phyloP scores from a whole-genome alignment of 164 flowering plant genomes.

The Protea cynaroides region DNA sequence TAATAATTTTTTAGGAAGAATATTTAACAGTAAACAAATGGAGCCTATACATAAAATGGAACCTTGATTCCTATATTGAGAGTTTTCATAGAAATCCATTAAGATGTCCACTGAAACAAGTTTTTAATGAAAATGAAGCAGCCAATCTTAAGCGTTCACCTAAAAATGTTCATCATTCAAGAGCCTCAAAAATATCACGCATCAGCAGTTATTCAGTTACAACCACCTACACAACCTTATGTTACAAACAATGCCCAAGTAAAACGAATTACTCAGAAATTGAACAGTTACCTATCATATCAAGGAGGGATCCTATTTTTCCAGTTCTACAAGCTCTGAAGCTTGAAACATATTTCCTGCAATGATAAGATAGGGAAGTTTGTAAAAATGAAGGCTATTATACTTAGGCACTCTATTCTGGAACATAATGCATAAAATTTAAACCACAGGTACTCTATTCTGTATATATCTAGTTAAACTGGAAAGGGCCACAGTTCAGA shows the following conservation, averaged over 20 bases:
- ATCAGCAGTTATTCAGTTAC: neutral
- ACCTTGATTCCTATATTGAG: no score
- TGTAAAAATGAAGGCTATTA: no score
- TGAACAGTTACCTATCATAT: conserved; percentile 56
- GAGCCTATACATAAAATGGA: no score
- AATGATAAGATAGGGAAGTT: conserved; percentile 3
- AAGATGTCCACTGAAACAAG: neutral
- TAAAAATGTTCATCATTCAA: neutral
- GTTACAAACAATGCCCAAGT: neutral
- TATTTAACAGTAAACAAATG: no score
- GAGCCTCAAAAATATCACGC: neutral
- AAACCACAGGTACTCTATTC: no score
- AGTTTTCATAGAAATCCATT: neutral
- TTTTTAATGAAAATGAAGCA: neutral
- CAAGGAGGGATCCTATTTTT: conserved; percentile 48
- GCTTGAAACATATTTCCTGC: conserved; percentile 92
- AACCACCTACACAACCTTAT: no score
- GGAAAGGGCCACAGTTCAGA: no score
- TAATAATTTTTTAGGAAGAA: no score
- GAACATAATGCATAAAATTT: no score
- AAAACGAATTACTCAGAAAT: neutral
- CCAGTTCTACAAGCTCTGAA: conserved; percentile 71
- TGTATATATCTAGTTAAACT: no score
- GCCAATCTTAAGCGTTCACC: neutral
- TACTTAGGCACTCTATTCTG: no score